These are phyloP conservation scores for Pseudopediastrum boryanum DNA, from an alignment of 139 green algal genomes.

Conservation along the genomic window DNA sequence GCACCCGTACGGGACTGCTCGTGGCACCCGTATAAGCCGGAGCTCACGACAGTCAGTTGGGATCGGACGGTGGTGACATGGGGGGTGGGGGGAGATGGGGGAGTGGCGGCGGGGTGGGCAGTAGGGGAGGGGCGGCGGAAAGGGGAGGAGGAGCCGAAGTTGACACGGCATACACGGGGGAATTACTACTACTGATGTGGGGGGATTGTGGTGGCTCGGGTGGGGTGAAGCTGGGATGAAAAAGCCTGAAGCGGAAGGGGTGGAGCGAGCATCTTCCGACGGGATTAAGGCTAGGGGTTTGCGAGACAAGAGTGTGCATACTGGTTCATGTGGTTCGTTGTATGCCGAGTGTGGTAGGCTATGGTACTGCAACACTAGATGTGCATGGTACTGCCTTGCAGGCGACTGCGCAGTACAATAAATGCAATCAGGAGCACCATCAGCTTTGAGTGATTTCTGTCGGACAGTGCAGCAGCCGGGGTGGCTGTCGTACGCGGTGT, in stretches of 20 bases:
- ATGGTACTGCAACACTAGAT: too few relatives aligned
- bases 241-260: too few relatives aligned
- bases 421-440: too few relatives aligned
- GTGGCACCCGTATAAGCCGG: slow-evolving; percentile 88
- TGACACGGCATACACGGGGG: neutral
- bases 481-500: too few relatives aligned
- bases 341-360: neutral
- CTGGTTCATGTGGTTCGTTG: neutral
- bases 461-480: too few relatives aligned
- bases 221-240: neutral
- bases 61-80: slow-evolving; percentile 77
- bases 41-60: slow-evolving; percentile 78
- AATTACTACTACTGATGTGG: neutral
- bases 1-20: slow-evolving; percentile 84
- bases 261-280: too few relatives aligned
- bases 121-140: neutral
- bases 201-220: neutral
- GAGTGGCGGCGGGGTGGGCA: neutral
- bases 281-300: too few relatives aligned
- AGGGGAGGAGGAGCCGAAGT: neutral
- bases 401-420: too few relatives aligned
- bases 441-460: too few relatives aligned
- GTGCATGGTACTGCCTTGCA: too few relatives aligned
- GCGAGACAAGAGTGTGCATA: neutral
- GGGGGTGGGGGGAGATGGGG: slow-evolving; percentile 26